Conservation (phyloP, 345 rosid species). For the Ceriops decandra region DNA sequence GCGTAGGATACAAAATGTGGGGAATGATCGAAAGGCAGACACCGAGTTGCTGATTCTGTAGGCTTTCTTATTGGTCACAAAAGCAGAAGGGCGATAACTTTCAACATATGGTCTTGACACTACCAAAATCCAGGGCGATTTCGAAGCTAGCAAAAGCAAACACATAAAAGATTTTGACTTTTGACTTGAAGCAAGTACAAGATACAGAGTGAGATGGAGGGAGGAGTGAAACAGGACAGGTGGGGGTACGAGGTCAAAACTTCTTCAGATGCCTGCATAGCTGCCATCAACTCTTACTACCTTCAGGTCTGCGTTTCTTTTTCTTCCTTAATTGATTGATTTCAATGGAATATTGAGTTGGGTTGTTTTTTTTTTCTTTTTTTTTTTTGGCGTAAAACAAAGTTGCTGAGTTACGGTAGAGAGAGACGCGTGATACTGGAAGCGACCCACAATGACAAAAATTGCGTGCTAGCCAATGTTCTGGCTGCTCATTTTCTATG, state of each 20-base stretch:
- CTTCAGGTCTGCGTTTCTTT: constrained; percentile 43
- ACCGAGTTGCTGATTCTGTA: no score
- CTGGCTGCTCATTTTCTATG: constrained; percentile 71
- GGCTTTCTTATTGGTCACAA: no score
- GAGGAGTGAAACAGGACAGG: constrained; percentile 44
- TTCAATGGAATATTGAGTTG: neutral
- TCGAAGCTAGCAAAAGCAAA: no score
- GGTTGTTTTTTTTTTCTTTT: neutral
- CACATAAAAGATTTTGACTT: no score
- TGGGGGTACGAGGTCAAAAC: constrained; percentile 83
- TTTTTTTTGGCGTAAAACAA: constrained; percentile 6
- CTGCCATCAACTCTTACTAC: constrained; percentile 64
- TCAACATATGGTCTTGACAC: no score
- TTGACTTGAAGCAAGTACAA: neutral
- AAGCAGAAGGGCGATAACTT: no score
- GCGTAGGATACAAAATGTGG: no score
- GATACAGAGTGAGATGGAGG: constrained; percentile 33
- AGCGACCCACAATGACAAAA: constrained; percentile 54
- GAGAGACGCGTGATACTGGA: constrained; percentile 57
- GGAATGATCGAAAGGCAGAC: no score
- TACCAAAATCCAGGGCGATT: no score
- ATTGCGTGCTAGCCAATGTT: constrained; percentile 70
- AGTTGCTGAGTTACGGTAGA: constrained; percentile 76
- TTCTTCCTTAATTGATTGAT: neutral
- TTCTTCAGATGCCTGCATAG: constrained; percentile 57